Evolutionary conservation across 305 asterid species (phyloP), one percentile per base, ranked within the genome.

Genomic region (Fraxinus ornus): DNA sequence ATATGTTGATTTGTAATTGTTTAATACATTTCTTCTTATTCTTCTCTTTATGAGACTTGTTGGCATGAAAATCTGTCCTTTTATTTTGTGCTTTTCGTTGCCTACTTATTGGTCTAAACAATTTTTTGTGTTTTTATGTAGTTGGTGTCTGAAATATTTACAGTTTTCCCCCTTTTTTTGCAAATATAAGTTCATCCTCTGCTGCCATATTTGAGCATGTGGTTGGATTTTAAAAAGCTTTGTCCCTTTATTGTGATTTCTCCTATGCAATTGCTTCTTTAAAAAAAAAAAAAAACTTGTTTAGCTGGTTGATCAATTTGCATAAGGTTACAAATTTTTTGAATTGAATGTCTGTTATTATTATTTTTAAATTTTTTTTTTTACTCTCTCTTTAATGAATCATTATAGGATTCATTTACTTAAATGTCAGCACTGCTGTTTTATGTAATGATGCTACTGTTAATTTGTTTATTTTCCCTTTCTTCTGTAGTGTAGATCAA

Each of bases 51-150:
- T 68, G 78, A 66, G 75, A 37, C 77, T 80, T 52, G 75, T 75
- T 82, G 83, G 37, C 77, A 62, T 80, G 37, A 70, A 80, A 80
- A 71, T 17, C 13, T 26, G 39, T 62, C 68, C 76, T 73, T 81
- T 75, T 78, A 26, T 62, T 80, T 49, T 44, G 22, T 76, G 78
- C 62, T 78, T 62, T 17, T 36, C 66, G 36, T 74, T 36, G 15
- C 15, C 70, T 78, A 49, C 39, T 75, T 74, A 32, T 70, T 64
- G 72, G 12, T 64, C 33, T 64, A 64, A 64, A 64, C 72, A 64
- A 32, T 72, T 28, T 68, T 26, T 22, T 70, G 71, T 77, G n/a
- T 36, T 77, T 77, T 62, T 78, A n/a, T 5, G 52, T 80, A 64
- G 57, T 22, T 64, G 17, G 33, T 22, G 72, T 83, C 76, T 70